Conservation (phyloP, 2,329 filamentous ascomycete species). For the Penicillium oxalicum region DNA sequence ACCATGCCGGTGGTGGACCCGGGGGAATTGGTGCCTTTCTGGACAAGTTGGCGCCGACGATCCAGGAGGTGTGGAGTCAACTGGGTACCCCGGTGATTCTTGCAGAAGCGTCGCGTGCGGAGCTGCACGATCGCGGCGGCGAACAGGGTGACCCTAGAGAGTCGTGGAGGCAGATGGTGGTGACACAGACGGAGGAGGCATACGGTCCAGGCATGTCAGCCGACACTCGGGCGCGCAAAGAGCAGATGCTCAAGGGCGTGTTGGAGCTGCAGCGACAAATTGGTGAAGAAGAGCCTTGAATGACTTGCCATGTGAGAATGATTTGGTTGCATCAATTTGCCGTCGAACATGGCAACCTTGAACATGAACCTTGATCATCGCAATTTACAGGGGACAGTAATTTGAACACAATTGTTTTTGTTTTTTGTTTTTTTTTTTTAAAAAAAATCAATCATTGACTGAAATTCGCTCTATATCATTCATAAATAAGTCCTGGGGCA, state of each 20-base stretch:
- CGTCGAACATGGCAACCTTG: no score
- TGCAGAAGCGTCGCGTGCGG: constrained; percentile 30
- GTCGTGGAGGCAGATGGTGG: constrained; percentile 44
- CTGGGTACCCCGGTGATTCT: constrained; percentile 33
- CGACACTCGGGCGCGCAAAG: constrained; percentile 20
- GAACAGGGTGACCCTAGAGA: neutral
- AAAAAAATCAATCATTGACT: neutral
- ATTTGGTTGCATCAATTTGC: no score
- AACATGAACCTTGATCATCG: no score
- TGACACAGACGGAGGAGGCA: constrained; percentile 40
- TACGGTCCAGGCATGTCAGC: constrained; percentile 37
- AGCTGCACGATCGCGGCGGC: neutral
- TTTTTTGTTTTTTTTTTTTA: no score
- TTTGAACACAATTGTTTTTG: no score
- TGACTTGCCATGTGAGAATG: neutral
- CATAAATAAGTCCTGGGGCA: constrained; percentile 19
- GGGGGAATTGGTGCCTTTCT: constrained; percentile 50
- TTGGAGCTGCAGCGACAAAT: constrained; percentile 20
- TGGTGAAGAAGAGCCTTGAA: neutral
- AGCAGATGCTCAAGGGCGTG: constrained; percentile 22
- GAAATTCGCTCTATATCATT: constrained; percentile 23
- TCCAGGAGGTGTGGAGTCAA: constrained; percentile 51
- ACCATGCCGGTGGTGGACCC: constrained; percentile 53
- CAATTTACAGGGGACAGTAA: no score
- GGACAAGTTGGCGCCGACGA: constrained; percentile 51